These are phyloP conservation scores for Ceraceosorus guamensis DNA, from an alignment of 1,284 basidiomycete species.

Conservation along the genomic window DNA sequence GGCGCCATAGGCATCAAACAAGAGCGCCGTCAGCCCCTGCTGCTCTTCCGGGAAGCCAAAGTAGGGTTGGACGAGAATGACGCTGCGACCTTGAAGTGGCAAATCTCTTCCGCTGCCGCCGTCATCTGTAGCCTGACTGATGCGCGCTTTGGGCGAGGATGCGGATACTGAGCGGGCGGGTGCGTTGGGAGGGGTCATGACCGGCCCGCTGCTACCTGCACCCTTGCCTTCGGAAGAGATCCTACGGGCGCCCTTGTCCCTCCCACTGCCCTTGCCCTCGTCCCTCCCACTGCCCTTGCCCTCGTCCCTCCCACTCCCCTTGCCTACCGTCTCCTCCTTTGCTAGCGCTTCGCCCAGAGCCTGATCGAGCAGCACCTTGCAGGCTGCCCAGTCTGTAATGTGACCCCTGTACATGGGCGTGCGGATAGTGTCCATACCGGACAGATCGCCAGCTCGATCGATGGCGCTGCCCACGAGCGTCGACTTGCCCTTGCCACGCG, in stretches of 20 bases:
- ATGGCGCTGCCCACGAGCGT: slow-evolving; percentile 15
- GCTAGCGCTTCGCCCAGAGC: slow-evolving; percentile 18
- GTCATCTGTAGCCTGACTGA: slow-evolving; percentile 3
- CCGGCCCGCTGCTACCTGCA: too few relatives aligned
- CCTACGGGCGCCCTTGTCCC: too few relatives aligned
- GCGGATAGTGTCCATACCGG: slow-evolving; percentile 34
- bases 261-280: too few relatives aligned
- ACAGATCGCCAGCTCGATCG: slow-evolving; percentile 24
- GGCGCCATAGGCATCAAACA: slow-evolving; percentile 95
- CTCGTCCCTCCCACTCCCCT: too few relatives aligned
- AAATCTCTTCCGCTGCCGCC: slow-evolving; percentile 10
- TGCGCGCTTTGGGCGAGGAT: neutral
- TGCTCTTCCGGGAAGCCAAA: slow-evolving; percentile 85
- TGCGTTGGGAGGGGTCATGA: too few relatives aligned
- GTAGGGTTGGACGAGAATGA: slow-evolving; percentile 79
- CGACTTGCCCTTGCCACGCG: slow-evolving; percentile 4
- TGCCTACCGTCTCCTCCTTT: neutral
- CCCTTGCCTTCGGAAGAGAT: too few relatives aligned
- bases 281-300: too few relatives aligned
- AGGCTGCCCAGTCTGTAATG: slow-evolving; percentile 41
- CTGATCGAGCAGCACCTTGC: slow-evolving; percentile 40
- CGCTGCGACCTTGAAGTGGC: slow-evolving; percentile 16
- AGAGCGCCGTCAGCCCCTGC: slow-evolving; percentile 82
- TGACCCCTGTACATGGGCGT: slow-evolving; percentile 37
- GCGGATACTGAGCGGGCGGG: neutral